Evolutionary conservation across 345 rosid species (phyloP).

Genomic region (Eucalyptus grandis): DNA sequence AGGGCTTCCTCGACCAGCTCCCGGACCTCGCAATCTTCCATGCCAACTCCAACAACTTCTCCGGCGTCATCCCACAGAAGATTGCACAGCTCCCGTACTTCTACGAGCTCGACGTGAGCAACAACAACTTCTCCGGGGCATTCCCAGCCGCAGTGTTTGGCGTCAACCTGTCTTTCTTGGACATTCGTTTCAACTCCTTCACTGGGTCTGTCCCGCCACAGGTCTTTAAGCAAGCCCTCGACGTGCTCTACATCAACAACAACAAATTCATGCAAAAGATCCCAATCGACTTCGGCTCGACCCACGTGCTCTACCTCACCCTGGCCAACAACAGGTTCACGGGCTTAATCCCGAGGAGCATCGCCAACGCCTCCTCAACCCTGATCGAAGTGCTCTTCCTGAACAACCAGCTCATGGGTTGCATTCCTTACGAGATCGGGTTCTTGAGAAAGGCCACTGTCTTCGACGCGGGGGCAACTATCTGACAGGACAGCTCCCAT

Average conservation of each 20-base stretch:
- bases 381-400: slow-evolving; percentile 19
- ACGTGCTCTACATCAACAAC: slow-evolving; percentile 27
- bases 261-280: slow-evolving; percentile 16
- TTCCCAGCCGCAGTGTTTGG: slow-evolving; percentile 12
- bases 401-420: slow-evolving; percentile 18
- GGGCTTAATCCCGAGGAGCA: slow-evolving; percentile 20
- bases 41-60: slow-evolving; percentile 32
- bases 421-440: slow-evolving; percentile 35
- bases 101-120: slow-evolving; percentile 44
- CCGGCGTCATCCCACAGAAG: not conserved
- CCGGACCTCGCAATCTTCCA: slow-evolving; percentile 38
- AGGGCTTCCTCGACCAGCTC: slow-evolving; percentile 10
- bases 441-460: slow-evolving; percentile 6
- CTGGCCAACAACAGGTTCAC: slow-evolving; percentile 32
- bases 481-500: slow-evolving; percentile 32
- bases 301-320: slow-evolving; percentile 16
- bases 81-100: not conserved
- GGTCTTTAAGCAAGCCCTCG: slow-evolving; percentile 11
- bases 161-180: slow-evolving; percentile 10
- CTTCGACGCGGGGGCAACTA: slow-evolving; percentile 25
- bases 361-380: slow-evolving; percentile 6
- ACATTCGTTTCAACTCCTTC: slow-evolving; percentile 29
- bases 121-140: slow-evolving; percentile 54
- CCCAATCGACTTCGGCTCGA: slow-evolving; percentile 15
- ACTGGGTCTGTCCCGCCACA: slow-evolving; percentile 21